Percentiles rank a stretch among this genome's conserved stretches.
Evolutionary conservation across 78 protist species (phyloP).

Genomic region (Protostelium mycophagum): DNA sequence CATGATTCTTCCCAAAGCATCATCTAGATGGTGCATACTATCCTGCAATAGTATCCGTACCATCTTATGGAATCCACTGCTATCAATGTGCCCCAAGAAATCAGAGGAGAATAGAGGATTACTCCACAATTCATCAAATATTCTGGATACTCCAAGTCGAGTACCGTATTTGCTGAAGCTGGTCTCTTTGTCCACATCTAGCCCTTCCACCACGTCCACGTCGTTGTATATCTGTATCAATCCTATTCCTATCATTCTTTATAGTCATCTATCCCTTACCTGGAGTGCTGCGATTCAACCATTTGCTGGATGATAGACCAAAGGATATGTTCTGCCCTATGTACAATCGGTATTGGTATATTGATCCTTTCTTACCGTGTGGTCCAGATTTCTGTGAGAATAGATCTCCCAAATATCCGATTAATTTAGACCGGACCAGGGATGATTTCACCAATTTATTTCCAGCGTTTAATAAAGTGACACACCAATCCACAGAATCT

Average conservation of each 20-base stretch:
- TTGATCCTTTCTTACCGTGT: too few species aligned
- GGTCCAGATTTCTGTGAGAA: neutral
- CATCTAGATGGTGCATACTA: neutral
- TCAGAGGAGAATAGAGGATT: neutral
- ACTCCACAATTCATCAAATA: neutral
- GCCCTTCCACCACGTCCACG: neutral
- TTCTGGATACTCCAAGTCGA: neutral
- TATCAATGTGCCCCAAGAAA: neutral
- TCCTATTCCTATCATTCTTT: too few species aligned
- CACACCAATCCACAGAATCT: neutral
- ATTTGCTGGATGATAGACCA: too few species aligned
- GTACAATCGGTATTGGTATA: too few species aligned
- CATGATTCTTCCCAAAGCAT: neutral
- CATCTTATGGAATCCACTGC: neutral
- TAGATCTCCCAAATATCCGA: neutral
- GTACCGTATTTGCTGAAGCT: neutral
- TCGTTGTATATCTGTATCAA: neutral
- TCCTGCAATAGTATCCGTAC: neutral
- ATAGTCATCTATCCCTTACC: too few species aligned
- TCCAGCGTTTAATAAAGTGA: neutral
- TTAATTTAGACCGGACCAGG: neutral
- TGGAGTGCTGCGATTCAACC: too few species aligned
- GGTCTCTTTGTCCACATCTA: neutral
- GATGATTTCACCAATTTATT: neutral
- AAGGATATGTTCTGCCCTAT: too few species aligned